Evolutionary conservation across 768 basidiomycete species (phyloP).

Genomic region (Lyophyllum decastes): DNA sequence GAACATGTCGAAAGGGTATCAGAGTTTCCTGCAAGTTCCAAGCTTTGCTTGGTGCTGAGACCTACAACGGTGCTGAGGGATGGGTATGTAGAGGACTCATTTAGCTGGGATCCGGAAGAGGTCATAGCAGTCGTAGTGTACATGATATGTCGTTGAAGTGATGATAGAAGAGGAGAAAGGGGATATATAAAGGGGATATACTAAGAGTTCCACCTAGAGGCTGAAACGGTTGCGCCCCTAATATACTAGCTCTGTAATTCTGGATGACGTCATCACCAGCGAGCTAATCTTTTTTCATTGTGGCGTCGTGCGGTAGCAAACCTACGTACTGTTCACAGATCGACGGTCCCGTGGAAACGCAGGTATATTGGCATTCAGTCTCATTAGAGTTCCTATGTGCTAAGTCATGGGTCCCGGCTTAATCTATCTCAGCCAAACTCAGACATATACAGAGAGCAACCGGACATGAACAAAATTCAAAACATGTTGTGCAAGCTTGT

Average conservation of each 20-base stretch:
- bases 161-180: background rate
- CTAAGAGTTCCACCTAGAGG: background rate
- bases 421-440: too few relatives aligned
- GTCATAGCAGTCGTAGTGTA: background rate
- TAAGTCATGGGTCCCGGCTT: too few relatives aligned
- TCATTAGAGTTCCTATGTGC: too few relatives aligned
- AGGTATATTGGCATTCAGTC: background rate
- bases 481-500: too few relatives aligned
- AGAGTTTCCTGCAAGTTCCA: background rate
- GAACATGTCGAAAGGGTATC: background rate
- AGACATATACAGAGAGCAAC: too few relatives aligned
- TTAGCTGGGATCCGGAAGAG: background rate
- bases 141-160: background rate
- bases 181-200: background rate
- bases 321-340: background rate
- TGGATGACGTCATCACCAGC: background rate
- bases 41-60: background rate
- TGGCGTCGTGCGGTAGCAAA: background rate
- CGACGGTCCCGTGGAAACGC: background rate
- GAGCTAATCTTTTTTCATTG: background rate
- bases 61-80: background rate
- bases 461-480: too few relatives aligned
- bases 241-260: background rate
- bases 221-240: background rate
- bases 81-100: background rate